Evolutionary conservation across 2,329 filamentous ascomycete genomes (phyloP), one percentile per base, ranked within the genome.

Genomic region (Monosporascus sp.): DNA sequence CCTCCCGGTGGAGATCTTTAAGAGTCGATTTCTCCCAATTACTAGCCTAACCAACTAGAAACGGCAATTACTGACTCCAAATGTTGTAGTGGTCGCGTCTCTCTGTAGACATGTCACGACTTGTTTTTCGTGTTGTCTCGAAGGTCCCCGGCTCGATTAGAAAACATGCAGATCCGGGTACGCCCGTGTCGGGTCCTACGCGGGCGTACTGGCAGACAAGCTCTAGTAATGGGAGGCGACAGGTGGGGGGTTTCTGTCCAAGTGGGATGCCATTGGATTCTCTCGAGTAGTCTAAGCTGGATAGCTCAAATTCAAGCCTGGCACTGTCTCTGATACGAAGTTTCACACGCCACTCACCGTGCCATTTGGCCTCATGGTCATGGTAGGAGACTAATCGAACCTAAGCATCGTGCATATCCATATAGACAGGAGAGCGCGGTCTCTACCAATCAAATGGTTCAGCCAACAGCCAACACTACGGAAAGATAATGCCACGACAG

Each of bases 31-130:
- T 5, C 31, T 34, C 11, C 9, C 31, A 34, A 34, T 5, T 34
- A 34, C 11, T 34, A 9, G 31, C 31, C 31, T 11, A 14, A 34
- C 31, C 11, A 34, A 34, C 31, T 34, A 11, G 9, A 34, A 34
- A 34, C 11, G 9, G 31, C 31, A 34, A 14, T 34, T 14, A 14
- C 31, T 34, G 31, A 34, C 31, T 14, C 31, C 4, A 34, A 3
- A 34, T 14, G 27, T 31, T 31, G 31, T 34, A 34, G 31, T 78
- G 76, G 76, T 79, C 75, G 74, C 76, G 76, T 74, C 75, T 76
- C 72, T 65, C 67, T 55, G 64, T 59, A 60, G 65, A 65, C 67
- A 64, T 60, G 60, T 67, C 61, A 54, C 48, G 57, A 56, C 55
- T 54, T 56, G 50, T 53, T 34, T 34, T 44, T 48, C 54, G 64